A percentile compares a stretch with the other conserved stretches of the same genome.
phyloP scores from a whole-genome alignment of 1,139 yeast species.

The Pichia sp. region DNA sequence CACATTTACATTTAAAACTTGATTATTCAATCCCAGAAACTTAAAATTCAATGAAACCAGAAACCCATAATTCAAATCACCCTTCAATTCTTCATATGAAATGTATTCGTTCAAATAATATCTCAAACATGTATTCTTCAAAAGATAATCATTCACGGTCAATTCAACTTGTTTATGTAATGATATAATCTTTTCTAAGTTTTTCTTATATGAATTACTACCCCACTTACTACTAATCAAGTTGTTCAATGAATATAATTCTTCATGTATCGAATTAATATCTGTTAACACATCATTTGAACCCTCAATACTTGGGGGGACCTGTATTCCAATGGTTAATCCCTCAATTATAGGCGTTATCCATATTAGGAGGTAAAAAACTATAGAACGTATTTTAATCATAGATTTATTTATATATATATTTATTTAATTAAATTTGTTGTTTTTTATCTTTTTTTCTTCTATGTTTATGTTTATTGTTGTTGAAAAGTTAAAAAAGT shows the following conservation, averaged over 20 bases:
- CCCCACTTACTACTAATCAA: neutral
- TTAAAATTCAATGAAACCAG: conserved; percentile 20
- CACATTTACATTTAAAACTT: conserved; percentile 25
- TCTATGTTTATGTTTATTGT: neutral
- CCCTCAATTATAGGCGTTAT: neutral
- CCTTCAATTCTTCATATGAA: conserved; percentile 4
- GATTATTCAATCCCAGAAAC: conserved; percentile 15
- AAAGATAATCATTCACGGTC: conserved; percentile 8
- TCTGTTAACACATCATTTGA: conserved; percentile 7
- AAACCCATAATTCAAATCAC: conserved; percentile 3
- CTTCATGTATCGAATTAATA: conserved; percentile 6
- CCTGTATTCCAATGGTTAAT: neutral
- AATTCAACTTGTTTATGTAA: neutral
- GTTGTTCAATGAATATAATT: conserved; percentile 1
- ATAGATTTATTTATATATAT: too few species aligned
- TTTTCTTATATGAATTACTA: neutral
- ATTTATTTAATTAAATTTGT: too few species aligned
- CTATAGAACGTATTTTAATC: neutral
- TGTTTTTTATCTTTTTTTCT: too few species aligned
- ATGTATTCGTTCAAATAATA: conserved; percentile 15
- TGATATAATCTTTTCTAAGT: neutral
- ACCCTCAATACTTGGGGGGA: conserved; percentile 5
- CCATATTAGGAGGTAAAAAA: neutral
- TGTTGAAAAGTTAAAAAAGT: neutral
- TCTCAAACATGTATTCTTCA: conserved; percentile 15